Percentiles rank a stretch among this genome's conserved stretches.
Evolutionary conservation across 176 grass and related monocot species (phyloP).

Genomic region (Poa annua): DNA sequence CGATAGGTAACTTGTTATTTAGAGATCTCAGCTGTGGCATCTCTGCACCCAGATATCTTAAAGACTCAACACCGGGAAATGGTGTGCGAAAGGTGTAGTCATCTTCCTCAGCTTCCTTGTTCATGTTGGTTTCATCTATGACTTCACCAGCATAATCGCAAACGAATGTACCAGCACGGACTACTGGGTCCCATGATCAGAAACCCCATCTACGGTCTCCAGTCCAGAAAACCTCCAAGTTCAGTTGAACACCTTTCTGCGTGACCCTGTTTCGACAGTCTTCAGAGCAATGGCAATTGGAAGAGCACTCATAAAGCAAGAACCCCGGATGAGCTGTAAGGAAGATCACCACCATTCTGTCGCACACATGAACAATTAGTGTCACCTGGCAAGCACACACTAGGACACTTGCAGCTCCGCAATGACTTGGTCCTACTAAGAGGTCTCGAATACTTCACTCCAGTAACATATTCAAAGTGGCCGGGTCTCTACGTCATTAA

Average conservation of each 20-base stretch:
- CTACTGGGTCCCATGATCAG: slow-evolving; percentile 65
- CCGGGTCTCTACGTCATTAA: slow-evolving; percentile 52
- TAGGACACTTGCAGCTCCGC: slow-evolving; percentile 54
- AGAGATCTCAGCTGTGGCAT: slow-evolving; percentile 27
- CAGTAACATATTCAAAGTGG: slow-evolving; percentile 58
- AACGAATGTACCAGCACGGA: slow-evolving; percentile 65
- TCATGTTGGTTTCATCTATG: slow-evolving; percentile 42
- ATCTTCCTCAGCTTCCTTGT: slow-evolving; percentile 41
- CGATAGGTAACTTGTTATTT: slow-evolving; percentile 44
- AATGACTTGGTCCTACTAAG: slow-evolving; percentile 31
- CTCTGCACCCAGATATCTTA: slow-evolving; percentile 52
- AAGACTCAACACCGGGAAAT: slow-evolving; percentile 16
- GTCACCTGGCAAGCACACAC: slow-evolving; percentile 68
- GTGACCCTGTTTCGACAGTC: slow-evolving; percentile 64
- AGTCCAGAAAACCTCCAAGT: slow-evolving; percentile 66
- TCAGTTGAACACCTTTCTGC: slow-evolving; percentile 55
- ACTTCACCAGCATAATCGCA: slow-evolving; percentile 64
- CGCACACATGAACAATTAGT: slow-evolving; percentile 50
- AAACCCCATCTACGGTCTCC: slow-evolving; percentile 62
- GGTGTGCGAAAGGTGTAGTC: slow-evolving; percentile 52
- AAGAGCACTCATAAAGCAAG: slow-evolving; percentile 63
- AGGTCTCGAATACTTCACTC: slow-evolving; percentile 40
- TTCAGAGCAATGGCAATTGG: slow-evolving; percentile 46
- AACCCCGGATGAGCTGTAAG: slow-evolving; percentile 51
- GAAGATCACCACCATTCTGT: slow-evolving; percentile 54